Evolutionary conservation across 352 stramenopile species (phyloP).

Genomic region (Phytophthora cajani): DNA sequence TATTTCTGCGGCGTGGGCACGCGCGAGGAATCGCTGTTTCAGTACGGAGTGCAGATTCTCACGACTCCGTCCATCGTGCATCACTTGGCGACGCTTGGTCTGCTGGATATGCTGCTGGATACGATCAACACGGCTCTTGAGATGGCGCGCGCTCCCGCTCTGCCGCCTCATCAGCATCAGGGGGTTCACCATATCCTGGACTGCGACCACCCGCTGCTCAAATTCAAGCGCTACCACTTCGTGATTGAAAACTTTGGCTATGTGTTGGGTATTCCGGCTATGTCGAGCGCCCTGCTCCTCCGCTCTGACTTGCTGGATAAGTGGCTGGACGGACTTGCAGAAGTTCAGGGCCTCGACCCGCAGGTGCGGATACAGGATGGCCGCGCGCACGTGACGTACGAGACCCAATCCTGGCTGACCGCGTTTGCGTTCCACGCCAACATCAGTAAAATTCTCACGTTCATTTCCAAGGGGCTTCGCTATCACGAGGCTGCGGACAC

Average conservation of each 20-base stretch:
- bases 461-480: constrained; percentile 69
- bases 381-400: constrained; percentile 94
- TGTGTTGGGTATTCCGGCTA: constrained; percentile 92
- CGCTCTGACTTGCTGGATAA: constrained; percentile 64
- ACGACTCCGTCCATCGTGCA: constrained; percentile 92
- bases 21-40: constrained; percentile 88
- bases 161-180: constrained; percentile 31
- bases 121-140: constrained; percentile 82
- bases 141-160: constrained; percentile 54
- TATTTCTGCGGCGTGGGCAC: constrained; percentile 93
- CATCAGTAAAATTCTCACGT: constrained; percentile 67
- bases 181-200: constrained; percentile 73
- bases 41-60: constrained; percentile 94
- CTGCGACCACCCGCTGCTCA: constrained; percentile 90
- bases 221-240: constrained; percentile 94
- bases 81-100: constrained; percentile 58
- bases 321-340: constrained; percentile 72
- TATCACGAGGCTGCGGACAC: constrained; percentile 53
- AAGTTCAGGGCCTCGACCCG: constrained; percentile 84
- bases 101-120: constrained; percentile 80
- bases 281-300: constrained; percentile 67
- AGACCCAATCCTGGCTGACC: constrained; percentile 93
- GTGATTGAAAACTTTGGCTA: constrained; percentile 95
- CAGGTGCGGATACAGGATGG: constrained; percentile 80
- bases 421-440: constrained; percentile 92